phyloP scores from a whole-genome alignment of 2,329 filamentous ascomycete species.

The Beauveria scarabaeidicola region DNA sequence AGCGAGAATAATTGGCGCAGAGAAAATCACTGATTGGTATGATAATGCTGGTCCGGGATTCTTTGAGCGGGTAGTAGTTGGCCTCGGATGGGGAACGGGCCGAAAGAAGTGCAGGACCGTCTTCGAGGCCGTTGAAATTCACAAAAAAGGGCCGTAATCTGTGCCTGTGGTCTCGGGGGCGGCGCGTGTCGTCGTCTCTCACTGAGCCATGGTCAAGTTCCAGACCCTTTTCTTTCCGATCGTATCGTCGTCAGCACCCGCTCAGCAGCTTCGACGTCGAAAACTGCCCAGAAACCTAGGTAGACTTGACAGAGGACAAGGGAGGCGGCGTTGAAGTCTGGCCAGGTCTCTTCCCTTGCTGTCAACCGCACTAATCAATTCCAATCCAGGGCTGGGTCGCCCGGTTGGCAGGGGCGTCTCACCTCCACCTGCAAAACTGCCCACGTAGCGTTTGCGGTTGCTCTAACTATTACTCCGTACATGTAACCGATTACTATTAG shows the following conservation, averaged over 20 bases:
- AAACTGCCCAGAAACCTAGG: neutral
- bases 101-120: slow-evolving; percentile 4
- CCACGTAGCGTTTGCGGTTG: neutral
- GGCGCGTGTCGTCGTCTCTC: neutral
- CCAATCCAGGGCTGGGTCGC: neutral
- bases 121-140: neutral
- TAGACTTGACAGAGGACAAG: neutral
- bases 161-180: neutral
- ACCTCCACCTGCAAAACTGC: neutral
- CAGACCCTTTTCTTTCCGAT: neutral
- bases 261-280: neutral
- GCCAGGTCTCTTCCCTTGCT: neutral
- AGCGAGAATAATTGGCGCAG: neutral
- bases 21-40: neutral
- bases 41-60: neutral
- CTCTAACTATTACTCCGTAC: neutral
- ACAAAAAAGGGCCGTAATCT: neutral
- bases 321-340: neutral
- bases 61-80: neutral
- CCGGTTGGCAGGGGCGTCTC: neutral
- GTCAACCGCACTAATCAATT: neutral
- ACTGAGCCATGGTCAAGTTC: neutral
- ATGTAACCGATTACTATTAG: too few relatives aligned
- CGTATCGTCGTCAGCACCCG: neutral
- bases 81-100: slow-evolving; percentile 6